These are phyloP conservation scores for Aureobasidium sp. DNA, from an alignment of 2,329 filamentous ascomycete species.

Conservation along the genomic window DNA sequence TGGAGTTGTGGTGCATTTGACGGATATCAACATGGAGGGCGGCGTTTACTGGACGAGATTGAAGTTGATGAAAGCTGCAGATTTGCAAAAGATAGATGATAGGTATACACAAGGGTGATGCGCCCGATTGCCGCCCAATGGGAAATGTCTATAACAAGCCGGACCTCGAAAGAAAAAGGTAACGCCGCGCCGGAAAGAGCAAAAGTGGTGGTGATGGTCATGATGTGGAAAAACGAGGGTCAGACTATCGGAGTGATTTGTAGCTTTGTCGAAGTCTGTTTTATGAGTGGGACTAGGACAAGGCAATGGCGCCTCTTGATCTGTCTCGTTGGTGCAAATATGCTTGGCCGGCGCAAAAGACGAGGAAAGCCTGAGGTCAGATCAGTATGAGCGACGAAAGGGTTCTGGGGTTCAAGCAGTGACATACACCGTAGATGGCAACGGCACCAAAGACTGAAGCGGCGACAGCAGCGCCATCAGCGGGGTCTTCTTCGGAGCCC, in stretches of 20 bases:
- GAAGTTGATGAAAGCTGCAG: background rate
- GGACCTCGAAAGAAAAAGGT: background rate
- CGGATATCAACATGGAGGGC: background rate
- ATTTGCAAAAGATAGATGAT: slow-evolving; percentile 4
- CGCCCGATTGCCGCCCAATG: background rate
- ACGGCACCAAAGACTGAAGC: slow-evolving; percentile 83
- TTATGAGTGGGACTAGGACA: slow-evolving; percentile 42
- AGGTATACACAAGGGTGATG: slow-evolving; percentile 6
- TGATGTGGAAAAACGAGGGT: background rate
- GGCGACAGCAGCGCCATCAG: slow-evolving; percentile 71
- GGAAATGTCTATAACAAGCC: slow-evolving; percentile 4
- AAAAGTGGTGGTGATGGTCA: slow-evolving; percentile 4
- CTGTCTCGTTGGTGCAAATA: slow-evolving; percentile 77
- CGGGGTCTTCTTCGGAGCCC: slow-evolving; percentile 55
- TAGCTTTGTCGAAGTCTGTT: background rate
- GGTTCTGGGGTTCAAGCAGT: background rate
- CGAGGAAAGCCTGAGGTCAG: slow-evolving; percentile 64
- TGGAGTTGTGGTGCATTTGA: slow-evolving; percentile 2
- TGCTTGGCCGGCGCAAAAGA: slow-evolving; percentile 88
- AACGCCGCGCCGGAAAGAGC: slow-evolving; percentile 9
- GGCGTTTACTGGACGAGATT: background rate
- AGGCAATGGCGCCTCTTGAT: slow-evolving; percentile 73
- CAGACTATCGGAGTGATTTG: background rate
- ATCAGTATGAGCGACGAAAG: slow-evolving; percentile 1
- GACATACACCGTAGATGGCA: slow-evolving; percentile 76